These are phyloP conservation scores for Colletotrichum lindemuthianum DNA, from an alignment of 2,329 filamentous ascomycete genomes.

Conservation along the genomic window DNA sequence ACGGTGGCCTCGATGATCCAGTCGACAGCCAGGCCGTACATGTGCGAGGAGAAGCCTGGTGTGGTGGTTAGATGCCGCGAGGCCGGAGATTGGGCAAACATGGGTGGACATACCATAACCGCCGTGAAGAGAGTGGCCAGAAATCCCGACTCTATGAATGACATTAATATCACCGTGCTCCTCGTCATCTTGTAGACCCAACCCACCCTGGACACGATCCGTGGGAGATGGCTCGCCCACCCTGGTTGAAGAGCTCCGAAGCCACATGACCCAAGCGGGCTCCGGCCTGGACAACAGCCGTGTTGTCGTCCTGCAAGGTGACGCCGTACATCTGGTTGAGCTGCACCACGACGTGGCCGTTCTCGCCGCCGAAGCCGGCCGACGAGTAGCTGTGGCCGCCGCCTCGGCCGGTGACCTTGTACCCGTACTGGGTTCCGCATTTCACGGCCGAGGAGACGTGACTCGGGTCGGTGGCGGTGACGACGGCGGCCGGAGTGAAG, in stretches of 20 bases:
- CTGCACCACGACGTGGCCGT: constrained; percentile 59
- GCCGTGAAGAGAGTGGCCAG: constrained; percentile 52
- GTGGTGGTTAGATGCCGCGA: background rate
- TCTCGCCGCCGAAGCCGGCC: constrained; percentile 58
- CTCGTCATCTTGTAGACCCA: background rate
- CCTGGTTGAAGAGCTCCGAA: constrained; percentile 50
- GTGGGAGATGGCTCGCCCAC: constrained; percentile 55
- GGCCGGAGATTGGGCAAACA: background rate
- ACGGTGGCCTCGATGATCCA: constrained; percentile 48
- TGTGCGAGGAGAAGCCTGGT: constrained; percentile 35
- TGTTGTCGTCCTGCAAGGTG: constrained; percentile 49
- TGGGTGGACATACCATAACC: constrained; percentile 46
- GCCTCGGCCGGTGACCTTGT: constrained; percentile 60
- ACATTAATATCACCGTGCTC: background rate
- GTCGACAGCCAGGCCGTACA: constrained; percentile 45
- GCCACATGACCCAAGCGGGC: constrained; percentile 60
- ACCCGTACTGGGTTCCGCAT: constrained; percentile 52
- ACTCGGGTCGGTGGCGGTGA: constrained; percentile 51
- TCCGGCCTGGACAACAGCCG: constrained; percentile 58
- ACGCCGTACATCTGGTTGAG: constrained; percentile 57
- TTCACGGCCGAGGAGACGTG: constrained; percentile 58
- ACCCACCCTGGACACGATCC: constrained; percentile 63
- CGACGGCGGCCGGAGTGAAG: constrained; percentile 55
- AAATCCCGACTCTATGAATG: constrained; percentile 48
- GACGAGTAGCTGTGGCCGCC: constrained; percentile 64